Base-by-base conservation (phyloP, 805 yeast species). In the Kluyveromyces lactis region DNA sequence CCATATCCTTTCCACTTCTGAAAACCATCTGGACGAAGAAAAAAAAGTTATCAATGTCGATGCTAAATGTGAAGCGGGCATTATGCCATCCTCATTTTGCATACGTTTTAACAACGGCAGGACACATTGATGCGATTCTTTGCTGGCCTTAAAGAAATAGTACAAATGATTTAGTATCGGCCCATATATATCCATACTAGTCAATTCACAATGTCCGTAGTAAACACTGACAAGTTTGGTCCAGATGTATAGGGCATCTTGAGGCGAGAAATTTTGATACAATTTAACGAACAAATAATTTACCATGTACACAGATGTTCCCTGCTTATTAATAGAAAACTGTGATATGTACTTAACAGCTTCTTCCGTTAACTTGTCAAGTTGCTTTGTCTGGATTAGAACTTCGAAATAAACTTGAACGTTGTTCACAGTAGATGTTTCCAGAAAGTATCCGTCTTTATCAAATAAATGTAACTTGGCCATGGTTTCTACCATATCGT, bases 1-100 rank as follows among this genome's bases (percentile, higher is more conserved):
- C 69, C 70, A 68, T 4, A 66, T 18, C 0, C 15, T 31, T 36
- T 50, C 51, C 2, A 52, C 51, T 13, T 35, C 13, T 8, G 23
- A 19, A 38, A 48, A 48, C 7, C 42, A 40, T 19, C 46, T 40
- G 15, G 41, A 36, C 27, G 50, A 46, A 3, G 50, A 18, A 1
- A 44, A 38, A 27, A 56, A 27, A 13, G 41, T 49, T 18, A 60
- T 49, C 17, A 60, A 29, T 2, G 63, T 58, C 7, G 58, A 48
- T 1, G 59, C 45, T 12, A 55, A 41, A 36, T 58, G 62, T 6
- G 58, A 53, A n/a, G 53, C 50, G 4, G 44, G 36, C 1, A 53
- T 29, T 6, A 49, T 34, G n/a, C 61, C 51, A 32, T 46, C 35
- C 11, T 36, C 33, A n/a, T 18, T 7, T 21, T 17, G 8, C n/a